Base-by-base conservation (phyloP, 1,284 basidiomycete genomes). In the Ganoderma multipileum region DNA sequence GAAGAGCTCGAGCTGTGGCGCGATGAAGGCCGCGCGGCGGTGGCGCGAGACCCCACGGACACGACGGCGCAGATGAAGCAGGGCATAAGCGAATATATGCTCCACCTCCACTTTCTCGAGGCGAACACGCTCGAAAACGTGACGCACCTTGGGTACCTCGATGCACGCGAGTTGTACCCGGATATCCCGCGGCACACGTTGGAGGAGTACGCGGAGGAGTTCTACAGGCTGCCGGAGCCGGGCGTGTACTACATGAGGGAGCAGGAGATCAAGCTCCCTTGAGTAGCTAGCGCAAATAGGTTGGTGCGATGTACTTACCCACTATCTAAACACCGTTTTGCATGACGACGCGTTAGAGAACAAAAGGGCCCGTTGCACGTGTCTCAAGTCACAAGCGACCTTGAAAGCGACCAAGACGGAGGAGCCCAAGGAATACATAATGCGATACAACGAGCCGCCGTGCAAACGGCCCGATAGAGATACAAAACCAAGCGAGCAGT, bases 81-180 rank as follows among this genome's bases (percentile, higher is more conserved):
- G 28, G 52, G n/a, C 54, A 30, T 64, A 26, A 55, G 55, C 26
- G 65, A 71, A 54, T 76, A 77, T 59, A 47, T 42, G 61, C 30
- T 69, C 47, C 74, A 71, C 54, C 62, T 77, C 18, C 72, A 73
- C 63, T 47, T 76, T 57, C 68, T 72, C 5, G 67, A 72, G 20
- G 75, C 60, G 23, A 65, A 60, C 64, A 68, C 73, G 14, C 50
- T 75, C 11, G 75, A 67, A 62, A 74, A 73, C 60, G 74, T 75
- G 20, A 72, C 72, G 66, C 57, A 65, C 8, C 63, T 71, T 7
- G 75, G 75, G 14, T 72, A 72, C n/a, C 67, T 77, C 20, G 74
- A 76, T 52, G 73, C 68, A 14, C 66, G 70, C 39, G 72, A 74
- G 64, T 64, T 77, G 52, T 77, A 77, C 47, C 72, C 75, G 2